Evolutionary conservation across 1,139 yeast genomes (phyloP).

Genomic region (Suzukiozyma palmioleophila): DNA sequence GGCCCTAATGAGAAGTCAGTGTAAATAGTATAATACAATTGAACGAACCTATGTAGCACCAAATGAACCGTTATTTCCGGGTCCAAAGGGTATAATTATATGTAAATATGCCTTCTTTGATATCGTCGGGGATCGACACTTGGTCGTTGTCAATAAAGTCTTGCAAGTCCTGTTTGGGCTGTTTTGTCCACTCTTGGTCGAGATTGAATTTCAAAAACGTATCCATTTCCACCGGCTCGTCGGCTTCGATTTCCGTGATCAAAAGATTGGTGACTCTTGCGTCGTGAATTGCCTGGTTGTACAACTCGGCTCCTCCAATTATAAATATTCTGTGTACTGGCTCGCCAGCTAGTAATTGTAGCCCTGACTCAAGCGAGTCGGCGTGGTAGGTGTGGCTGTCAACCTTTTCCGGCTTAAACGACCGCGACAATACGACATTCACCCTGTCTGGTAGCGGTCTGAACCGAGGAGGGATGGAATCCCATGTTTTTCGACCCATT

Average conservation of each 20-base stretch:
- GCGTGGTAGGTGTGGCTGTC: conserved; percentile 37
- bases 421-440: conserved; percentile 71
- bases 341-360: conserved; percentile 16
- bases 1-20: background rate
- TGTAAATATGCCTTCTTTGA: conserved; percentile 36
- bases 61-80: conserved; percentile 5
- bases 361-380: conserved; percentile 43
- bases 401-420: conserved; percentile 15
- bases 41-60: background rate
- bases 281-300: conserved; percentile 49
- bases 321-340: conserved; percentile 59
- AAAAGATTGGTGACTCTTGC: conserved; percentile 52
- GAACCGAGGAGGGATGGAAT: conserved; percentile 79
- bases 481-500: conserved; percentile 98
- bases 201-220: conserved; percentile 49
- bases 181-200: conserved; percentile 34
- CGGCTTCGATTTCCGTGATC: conserved; percentile 62
- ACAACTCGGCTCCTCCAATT: conserved; percentile 93
- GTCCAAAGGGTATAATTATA: conserved; percentile 15
- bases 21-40: conserved; percentile 1
- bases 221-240: conserved; percentile 51
- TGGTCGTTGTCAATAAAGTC: conserved; percentile 32
- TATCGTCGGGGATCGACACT: conserved; percentile 31
- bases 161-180: conserved; percentile 29
- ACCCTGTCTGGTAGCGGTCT: conserved; percentile 76